Base-by-base conservation (phyloP, 495 filamentous ascomycete genomes). In the Elasticomyces elasticus region DNA sequence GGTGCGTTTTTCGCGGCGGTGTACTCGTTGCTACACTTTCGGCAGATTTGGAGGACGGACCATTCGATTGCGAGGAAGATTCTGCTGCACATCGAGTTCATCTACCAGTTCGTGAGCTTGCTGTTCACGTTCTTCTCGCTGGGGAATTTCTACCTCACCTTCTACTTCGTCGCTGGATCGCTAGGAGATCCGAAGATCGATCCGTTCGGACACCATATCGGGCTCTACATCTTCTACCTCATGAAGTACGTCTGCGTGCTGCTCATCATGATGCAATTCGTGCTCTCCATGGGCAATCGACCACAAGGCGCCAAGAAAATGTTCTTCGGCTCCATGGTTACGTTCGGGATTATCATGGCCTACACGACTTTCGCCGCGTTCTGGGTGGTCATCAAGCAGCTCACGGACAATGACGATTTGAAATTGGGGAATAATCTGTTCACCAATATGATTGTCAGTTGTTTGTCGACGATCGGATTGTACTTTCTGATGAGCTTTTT, bases 1-100 rank as follows among this genome's bases (percentile, higher is more conserved):
- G 94, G 94, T 62, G 94, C 94, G 51, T 96, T 97, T 76, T 99
- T 99, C 68, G 94, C 94, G 1, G 92, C 94, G 51, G 90, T 95
- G 38, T 99, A 96, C 72, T 97, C 92, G 5, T 82, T 97, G 9
- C 84, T 95, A 44, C 94, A 99, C 71, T 92, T 91, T 60, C 79
- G 74, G 51, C 94, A 97, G 72, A 80, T 99, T 66, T 96, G 92
- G 91, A 67, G 66, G 49, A 99, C 94, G 12, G 92, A 96, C 68
- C 94, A 99, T 67, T 92, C 87, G 1, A 52, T 95, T 10, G 72
- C 80, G 19, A 83, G 94, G 43, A 99, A 99, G 69, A 76, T 95
- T 40, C 77, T 97, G 43, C 76, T 99, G 31, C 89, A 97, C 67
- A 82, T 97, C 60, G 94, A 99, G 66, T 95, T 95, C 66, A 72